phyloP scores from a whole-genome alignment of 495 filamentous ascomycete species.

The Geoglossum glabrum region DNA sequence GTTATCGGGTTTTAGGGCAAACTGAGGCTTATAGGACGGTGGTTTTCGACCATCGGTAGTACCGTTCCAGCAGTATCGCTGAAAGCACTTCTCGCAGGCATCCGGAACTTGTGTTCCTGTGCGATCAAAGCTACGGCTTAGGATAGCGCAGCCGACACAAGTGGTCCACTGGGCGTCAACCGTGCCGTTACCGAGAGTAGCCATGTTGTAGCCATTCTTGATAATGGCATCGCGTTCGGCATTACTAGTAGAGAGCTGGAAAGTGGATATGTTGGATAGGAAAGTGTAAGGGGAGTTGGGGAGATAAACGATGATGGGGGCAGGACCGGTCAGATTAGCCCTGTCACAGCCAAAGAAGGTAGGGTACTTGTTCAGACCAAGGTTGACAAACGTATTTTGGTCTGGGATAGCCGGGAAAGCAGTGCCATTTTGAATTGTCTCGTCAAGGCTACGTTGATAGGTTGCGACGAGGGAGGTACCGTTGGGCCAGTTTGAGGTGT shows the following conservation, averaged over 20 bases:
- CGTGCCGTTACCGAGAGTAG: constrained; percentile 63
- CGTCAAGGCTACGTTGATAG: constrained; percentile 49
- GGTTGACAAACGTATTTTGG: constrained; percentile 66
- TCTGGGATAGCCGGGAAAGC: constrained; percentile 3
- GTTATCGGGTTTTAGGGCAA: not conserved
- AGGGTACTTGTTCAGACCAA: constrained; percentile 63
- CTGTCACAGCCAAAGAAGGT: constrained; percentile 86
- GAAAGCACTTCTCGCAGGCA: constrained; percentile 55
- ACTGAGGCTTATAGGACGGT: not conserved
- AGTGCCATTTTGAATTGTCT: constrained; percentile 9
- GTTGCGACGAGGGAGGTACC: constrained; percentile 67
- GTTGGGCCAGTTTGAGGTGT: constrained; percentile 72
- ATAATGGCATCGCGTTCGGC: constrained; percentile 55
- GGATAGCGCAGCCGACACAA: constrained; percentile 77
- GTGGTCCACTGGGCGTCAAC: constrained; percentile 39
- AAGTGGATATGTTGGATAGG: constrained; percentile 56
- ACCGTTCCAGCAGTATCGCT: constrained; percentile 77
- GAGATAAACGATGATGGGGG: constrained; percentile 75
- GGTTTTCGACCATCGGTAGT: constrained; percentile 25
- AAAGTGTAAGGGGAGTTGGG: constrained; percentile 66
- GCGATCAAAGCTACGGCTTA: constrained; percentile 51
- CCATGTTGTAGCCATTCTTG: constrained; percentile 47
- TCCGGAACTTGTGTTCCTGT: constrained; percentile 41
- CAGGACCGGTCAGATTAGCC: constrained; percentile 35
- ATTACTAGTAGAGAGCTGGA: constrained; percentile 37